phyloP scores from a whole-genome alignment of 2,329 filamentous ascomycete genomes.

The Gnomoniopsis smithogilvyi region DNA sequence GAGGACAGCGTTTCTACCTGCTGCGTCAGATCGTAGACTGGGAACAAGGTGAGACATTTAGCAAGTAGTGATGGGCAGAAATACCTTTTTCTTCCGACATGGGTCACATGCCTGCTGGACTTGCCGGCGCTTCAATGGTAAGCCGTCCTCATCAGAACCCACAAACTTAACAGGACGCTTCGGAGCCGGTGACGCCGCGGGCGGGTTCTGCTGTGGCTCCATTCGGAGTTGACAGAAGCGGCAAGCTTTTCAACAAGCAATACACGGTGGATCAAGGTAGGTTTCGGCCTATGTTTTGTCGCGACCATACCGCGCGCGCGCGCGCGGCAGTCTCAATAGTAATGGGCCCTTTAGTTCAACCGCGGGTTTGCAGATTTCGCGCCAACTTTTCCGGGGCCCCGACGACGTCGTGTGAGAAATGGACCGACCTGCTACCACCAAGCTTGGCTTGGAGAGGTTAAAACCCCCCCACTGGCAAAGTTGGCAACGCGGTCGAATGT shows the following conservation, averaged over 20 bases:
- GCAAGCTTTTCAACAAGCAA: background rate
- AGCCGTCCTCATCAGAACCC: conserved; percentile 48
- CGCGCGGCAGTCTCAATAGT: too few relatives aligned
- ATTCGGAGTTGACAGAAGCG: background rate
- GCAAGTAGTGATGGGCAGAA: too few relatives aligned
- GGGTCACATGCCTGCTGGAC: conserved; percentile 54
- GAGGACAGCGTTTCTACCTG: conserved; percentile 24
- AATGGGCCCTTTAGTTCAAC: too few relatives aligned
- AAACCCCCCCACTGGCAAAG: background rate
- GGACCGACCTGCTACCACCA: background rate
- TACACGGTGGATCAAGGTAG: too few relatives aligned
- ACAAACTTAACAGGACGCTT: conserved; percentile 50
- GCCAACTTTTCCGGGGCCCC: too few relatives aligned
- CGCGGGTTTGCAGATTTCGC: too few relatives aligned
- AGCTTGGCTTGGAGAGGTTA: background rate
- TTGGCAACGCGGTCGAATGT: background rate
- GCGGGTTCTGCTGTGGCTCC: background rate
- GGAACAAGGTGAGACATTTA: background rate
- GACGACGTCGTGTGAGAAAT: background rate
- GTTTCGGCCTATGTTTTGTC: too few relatives aligned
- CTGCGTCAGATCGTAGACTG: background rate
- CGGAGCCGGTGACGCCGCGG: background rate
- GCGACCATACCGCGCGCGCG: too few relatives aligned
- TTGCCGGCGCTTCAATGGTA: conserved; percentile 58
- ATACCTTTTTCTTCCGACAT: conserved; percentile 54